phyloP scores from a whole-genome alignment of 495 filamentous ascomycete species.

The Penicillium lagena region DNA sequence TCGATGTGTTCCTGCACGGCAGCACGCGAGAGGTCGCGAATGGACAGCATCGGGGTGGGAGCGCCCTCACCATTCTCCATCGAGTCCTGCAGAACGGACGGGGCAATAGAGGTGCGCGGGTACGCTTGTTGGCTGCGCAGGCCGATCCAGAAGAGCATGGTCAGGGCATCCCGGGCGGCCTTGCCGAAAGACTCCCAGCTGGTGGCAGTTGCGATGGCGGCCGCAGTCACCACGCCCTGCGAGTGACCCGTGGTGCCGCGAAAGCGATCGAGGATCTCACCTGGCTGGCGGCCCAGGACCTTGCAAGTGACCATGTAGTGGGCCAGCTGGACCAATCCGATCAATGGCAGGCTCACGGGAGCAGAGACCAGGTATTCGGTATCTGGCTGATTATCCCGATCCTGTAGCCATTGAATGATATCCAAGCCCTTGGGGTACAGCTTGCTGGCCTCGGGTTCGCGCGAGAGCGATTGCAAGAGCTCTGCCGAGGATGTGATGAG shows the following conservation, averaged over 20 bases:
- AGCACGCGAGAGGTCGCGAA: conserved; percentile 78
- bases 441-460: conserved; percentile 83
- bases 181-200: conserved; percentile 86
- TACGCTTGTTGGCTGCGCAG: conserved; percentile 97
- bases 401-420: conserved; percentile 84
- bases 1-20: conserved; percentile 93
- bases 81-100: conserved; percentile 86
- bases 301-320: conserved; percentile 93
- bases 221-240: conserved; percentile 89
- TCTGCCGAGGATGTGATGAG: conserved; percentile 73
- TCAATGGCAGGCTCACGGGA: conserved; percentile 93
- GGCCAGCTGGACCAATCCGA: conserved; percentile 88
- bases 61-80: conserved; percentile 87
- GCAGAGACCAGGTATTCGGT: conserved; percentile 94
- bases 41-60: conserved; percentile 95
- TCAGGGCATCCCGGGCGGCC: conserved; percentile 69
- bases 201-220: conserved; percentile 80
- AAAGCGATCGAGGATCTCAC: conserved; percentile 73
- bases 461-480: conserved; percentile 75
- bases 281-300: conserved; percentile 78
- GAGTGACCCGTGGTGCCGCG: conserved; percentile 93
- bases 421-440: conserved; percentile 94
- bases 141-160: conserved; percentile 98
- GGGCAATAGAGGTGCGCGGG: conserved; percentile 88
- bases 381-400: conserved; percentile 83